A percentile compares a stretch with the other conserved stretches of the same genome.
Conservation (phyloP, 2,329 filamentous ascomycete genomes). For the Pseudogymnoascus verrucosus region DNA sequence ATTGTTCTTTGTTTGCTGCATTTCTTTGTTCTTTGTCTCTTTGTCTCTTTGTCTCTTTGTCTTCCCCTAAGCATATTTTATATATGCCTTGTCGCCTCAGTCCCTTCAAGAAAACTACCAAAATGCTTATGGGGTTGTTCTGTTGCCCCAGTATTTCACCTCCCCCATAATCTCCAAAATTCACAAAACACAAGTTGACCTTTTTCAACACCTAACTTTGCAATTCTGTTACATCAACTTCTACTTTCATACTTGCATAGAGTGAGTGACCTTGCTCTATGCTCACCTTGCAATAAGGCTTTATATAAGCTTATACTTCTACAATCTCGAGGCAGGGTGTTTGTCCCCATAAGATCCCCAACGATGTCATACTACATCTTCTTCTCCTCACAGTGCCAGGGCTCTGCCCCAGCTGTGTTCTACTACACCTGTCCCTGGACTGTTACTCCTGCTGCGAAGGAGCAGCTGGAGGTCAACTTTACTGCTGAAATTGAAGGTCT, state of each 20-base stretch:
- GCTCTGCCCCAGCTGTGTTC: neutral
- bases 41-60: neutral
- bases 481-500: neutral
- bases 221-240: neutral
- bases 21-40: neutral
- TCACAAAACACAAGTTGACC: neutral
- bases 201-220: neutral
- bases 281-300: neutral
- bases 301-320: neutral
- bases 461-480: neutral
- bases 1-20: neutral
- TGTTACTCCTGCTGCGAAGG: neutral
- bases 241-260: neutral
- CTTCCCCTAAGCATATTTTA: neutral
- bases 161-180: neutral
- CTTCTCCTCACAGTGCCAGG: neutral
- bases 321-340: neutral
- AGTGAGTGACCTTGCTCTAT: neutral
- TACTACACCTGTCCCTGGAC: neutral
- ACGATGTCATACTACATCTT: neutral
- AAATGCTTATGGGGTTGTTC: neutral
- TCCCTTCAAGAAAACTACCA: neutral
- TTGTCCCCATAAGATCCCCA: neutral
- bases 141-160: neutral
- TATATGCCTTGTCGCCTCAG: neutral